Conservation (phyloP, 129 eudicot species). For the Artemisia argyi region DNA sequence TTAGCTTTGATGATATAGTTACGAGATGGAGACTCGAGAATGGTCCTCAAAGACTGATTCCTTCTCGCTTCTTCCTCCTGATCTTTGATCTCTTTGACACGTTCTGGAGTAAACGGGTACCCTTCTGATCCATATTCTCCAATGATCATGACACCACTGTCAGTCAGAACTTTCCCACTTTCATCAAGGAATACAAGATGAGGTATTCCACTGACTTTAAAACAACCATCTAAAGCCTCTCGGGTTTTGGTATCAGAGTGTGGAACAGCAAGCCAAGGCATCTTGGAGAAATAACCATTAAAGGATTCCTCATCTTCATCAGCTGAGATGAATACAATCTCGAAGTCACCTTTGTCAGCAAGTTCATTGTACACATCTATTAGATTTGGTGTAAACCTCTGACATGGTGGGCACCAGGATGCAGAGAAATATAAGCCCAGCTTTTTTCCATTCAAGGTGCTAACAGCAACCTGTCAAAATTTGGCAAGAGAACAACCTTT, state of each 20-base stretch:
- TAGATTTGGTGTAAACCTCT: conserved; percentile 68
- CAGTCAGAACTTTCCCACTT: conserved; percentile 47
- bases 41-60: conserved; percentile 57
- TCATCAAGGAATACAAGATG: conserved; percentile 66
- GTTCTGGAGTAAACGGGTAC: conserved; percentile 66
- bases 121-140: conserved; percentile 62
- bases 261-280: conserved; percentile 96
- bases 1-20: conserved; percentile 52
- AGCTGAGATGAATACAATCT: conserved; percentile 67
- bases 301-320: conserved; percentile 70
- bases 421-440: conserved; percentile 87
- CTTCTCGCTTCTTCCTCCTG: conserved; percentile 57
- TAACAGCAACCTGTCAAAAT: conserved; percentile 47
- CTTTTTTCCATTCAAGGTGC: conserved; percentile 53
- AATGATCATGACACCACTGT: conserved; percentile 49
- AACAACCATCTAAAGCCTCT: conserved; percentile 40
- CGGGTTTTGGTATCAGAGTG: conserved; percentile 59
- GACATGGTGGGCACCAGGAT: conserved; percentile 95
- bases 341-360: conserved; percentile 43
- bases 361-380: conserved; percentile 72
- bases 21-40: conserved; percentile 44
- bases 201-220: conserved; percentile 67
- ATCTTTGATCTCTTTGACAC: conserved; percentile 48
- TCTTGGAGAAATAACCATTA: conserved; percentile 57
- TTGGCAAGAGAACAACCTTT: background rate